phyloP scores from a whole-genome alignment of 2,329 filamentous ascomycete species.

The Penicillium sp. region DNA sequence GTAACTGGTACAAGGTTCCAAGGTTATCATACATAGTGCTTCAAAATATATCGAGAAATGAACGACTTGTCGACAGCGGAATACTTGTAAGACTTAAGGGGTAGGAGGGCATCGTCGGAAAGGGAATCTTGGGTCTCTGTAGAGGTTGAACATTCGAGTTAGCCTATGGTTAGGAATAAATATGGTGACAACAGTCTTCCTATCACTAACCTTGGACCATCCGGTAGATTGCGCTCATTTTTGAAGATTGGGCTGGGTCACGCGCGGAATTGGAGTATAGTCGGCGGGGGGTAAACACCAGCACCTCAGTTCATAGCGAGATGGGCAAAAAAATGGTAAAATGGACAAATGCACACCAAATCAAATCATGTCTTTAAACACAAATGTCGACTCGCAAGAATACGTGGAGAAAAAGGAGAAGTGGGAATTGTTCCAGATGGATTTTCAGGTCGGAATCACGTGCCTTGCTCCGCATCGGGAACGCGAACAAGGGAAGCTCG shows the following conservation, averaged over 20 bases:
- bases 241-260: conserved; percentile 13
- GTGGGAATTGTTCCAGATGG: conserved; percentile 11
- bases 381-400: not conserved
- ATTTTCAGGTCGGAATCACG: conserved; percentile 18
- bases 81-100: conserved; percentile 94
- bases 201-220: conserved; percentile 31
- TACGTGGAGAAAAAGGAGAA: conserved; percentile 5
- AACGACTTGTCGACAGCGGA: conserved; percentile 93
- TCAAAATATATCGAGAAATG: conserved; percentile 84
- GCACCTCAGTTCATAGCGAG: conserved; percentile 3
- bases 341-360: not conserved
- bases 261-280: conserved; percentile 9
- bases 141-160: not conserved
- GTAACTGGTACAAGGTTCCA: too few relatives aligned
- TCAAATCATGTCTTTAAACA: conserved; percentile 5
- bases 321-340: conserved; percentile 3
- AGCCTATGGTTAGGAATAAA: not conserved
- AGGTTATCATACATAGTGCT: conserved; percentile 68
- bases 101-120: conserved; percentile 79
- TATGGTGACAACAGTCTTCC: not conserved
- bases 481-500: conserved; percentile 15
- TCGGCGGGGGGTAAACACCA: not conserved
- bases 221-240: conserved; percentile 27
- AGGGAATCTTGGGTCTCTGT: conserved; percentile 49
- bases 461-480: conserved; percentile 19